Percentiles rank a stretch among this genome's conserved stretches.
Conservation (phyloP, 169 alveolate genomes). For the Cyclospora cayetanensis region DNA sequence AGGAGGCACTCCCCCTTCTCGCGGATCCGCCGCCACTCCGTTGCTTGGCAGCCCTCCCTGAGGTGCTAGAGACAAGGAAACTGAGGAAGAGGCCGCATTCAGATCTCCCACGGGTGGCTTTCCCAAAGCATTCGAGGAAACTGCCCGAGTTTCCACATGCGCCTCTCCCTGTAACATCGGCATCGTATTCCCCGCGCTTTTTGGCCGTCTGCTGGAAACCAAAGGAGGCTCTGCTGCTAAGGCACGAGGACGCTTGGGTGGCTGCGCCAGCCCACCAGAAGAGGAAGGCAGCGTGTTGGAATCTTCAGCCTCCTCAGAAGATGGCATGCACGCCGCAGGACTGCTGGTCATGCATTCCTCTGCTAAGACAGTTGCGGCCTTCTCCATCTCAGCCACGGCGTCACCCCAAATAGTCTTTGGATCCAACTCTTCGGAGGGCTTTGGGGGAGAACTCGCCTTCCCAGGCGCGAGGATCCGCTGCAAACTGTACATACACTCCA, state of each 20-base stretch:
- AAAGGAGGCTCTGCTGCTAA: background rate
- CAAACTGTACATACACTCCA: conserved; percentile 54
- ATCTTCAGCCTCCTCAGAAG: no score
- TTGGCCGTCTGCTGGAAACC: background rate
- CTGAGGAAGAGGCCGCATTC: background rate
- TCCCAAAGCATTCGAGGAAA: background rate
- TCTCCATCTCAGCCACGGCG: background rate
- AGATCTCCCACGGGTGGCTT: background rate
- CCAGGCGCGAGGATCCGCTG: conserved; percentile 19
- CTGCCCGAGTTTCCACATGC: background rate
- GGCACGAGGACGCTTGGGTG: background rate
- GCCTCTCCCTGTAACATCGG: background rate
- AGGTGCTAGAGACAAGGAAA: background rate
- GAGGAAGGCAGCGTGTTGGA: background rate
- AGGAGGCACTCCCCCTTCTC: background rate
- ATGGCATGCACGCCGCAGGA: background rate
- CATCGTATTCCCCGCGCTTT: background rate
- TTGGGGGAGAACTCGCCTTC: background rate
- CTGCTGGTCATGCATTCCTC: background rate
- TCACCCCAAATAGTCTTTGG: conserved; percentile 8
- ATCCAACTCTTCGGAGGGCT: background rate
- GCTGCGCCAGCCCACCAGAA: background rate
- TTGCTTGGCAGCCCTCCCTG: background rate
- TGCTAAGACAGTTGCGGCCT: background rate
- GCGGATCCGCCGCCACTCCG: background rate